Evolutionary conservation across 108 stramenopile genomes (phyloP).

Genomic region (Cylindrotheca closterium): DNA sequence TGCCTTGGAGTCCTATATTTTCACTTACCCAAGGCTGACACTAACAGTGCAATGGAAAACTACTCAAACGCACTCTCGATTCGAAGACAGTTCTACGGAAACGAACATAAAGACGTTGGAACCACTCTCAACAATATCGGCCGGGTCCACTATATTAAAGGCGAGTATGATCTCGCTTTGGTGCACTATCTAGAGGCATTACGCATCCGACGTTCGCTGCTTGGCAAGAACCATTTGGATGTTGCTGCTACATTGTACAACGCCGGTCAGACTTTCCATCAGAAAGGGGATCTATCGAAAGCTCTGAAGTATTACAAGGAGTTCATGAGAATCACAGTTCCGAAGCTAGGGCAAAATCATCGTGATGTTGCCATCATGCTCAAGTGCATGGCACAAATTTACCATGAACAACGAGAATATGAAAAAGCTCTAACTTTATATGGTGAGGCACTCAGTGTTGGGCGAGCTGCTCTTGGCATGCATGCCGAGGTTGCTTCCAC

Average conservation of each 20-base stretch:
- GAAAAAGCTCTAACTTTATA: slow-evolving; percentile 48
- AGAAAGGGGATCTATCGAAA: slow-evolving; percentile 45
- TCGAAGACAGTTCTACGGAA: slow-evolving; percentile 16
- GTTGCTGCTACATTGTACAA: slow-evolving; percentile 66
- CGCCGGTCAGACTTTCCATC: slow-evolving; percentile 62
- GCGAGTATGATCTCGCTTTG: slow-evolving; percentile 46
- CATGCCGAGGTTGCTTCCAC: slow-evolving; percentile 65
- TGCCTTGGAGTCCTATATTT: slow-evolving; percentile 57
- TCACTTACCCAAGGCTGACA: slow-evolving; percentile 40
- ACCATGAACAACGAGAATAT: slow-evolving; percentile 52
- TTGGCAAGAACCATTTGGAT: slow-evolving; percentile 54
- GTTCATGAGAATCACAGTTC: slow-evolving; percentile 49
- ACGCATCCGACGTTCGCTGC: slow-evolving; percentile 29
- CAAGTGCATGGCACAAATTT: slow-evolving; percentile 67
- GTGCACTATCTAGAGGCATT: slow-evolving; percentile 45
- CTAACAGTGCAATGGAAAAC: slow-evolving; percentile 40
- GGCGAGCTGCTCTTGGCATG: slow-evolving; percentile 44
- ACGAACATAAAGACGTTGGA: slow-evolving; percentile 38
- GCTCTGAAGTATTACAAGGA: slow-evolving; percentile 57
- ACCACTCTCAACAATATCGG: slow-evolving; percentile 69
- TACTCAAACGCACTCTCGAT: slow-evolving; percentile 36
- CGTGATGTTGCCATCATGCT: slow-evolving; percentile 59
- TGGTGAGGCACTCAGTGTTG: slow-evolving; percentile 30
- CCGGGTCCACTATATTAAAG: slow-evolving; percentile 55
- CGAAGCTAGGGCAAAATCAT: slow-evolving; percentile 47